A percentile compares a stretch with the other conserved stretches of the same genome.
Evolutionary conservation across 768 basidiomycete genomes (phyloP).

Genomic region (Termitomyces sp.): DNA sequence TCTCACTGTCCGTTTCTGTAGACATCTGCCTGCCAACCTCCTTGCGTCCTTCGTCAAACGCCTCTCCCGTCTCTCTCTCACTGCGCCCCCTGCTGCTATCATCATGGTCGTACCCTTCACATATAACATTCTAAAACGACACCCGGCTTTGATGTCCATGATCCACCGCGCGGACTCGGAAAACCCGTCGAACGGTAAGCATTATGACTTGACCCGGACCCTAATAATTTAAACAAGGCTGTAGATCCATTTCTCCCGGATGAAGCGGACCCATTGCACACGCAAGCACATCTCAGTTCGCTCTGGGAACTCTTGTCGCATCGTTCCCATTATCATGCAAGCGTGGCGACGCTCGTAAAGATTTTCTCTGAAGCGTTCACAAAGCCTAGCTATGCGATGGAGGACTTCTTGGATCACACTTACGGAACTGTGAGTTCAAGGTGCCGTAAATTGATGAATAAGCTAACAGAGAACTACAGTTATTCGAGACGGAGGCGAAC

Average conservation of each 20-base stretch:
- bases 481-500: constrained; percentile 82
- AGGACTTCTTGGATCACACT: constrained; percentile 95
- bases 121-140: constrained; percentile 90
- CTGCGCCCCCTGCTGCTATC: constrained; percentile 86
- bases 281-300: constrained; percentile 81
- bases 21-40: constrained; percentile 87
- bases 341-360: constrained; percentile 82
- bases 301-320: constrained; percentile 90
- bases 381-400: constrained; percentile 87
- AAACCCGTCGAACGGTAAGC: constrained; percentile 32
- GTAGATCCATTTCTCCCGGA: constrained; percentile 63
- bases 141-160: constrained; percentile 90
- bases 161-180: constrained; percentile 65
- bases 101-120: constrained; percentile 90
- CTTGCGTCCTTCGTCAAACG: constrained; percentile 95
- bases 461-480: constrained; percentile 36
- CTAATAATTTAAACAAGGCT: background rate
- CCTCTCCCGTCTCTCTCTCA: constrained; percentile 77
- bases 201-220: background rate
- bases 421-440: constrained; percentile 65
- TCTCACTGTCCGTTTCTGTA: constrained; percentile 10
- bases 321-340: constrained; percentile 77
- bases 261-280: constrained; percentile 72
- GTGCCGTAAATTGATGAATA: background rate
- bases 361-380: constrained; percentile 92